These are phyloP conservation scores for Pyrus pyrifolia DNA, from an alignment of 306 rosid species.

Conservation along the genomic window DNA sequence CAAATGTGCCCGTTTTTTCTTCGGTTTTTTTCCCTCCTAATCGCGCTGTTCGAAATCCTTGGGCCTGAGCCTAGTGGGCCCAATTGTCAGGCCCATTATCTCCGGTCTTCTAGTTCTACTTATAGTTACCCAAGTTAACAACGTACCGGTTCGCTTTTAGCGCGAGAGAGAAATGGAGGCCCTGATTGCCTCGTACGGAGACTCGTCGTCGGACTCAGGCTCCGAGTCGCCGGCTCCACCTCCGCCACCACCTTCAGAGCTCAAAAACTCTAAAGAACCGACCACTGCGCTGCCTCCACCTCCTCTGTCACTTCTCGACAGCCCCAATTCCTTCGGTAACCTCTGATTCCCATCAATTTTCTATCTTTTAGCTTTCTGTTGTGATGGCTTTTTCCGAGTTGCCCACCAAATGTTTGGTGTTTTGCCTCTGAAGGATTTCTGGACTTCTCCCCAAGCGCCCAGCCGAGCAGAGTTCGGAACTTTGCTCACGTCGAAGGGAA, in stretches of 20 bases:
- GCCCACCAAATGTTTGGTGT: slow-evolving; percentile 27
- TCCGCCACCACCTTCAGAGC: slow-evolving; percentile 22
- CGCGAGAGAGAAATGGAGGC: slow-evolving; percentile 53
- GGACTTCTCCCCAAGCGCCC: slow-evolving; percentile 29
- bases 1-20: not conserved
- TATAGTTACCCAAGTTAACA: not conserved
- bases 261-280: slow-evolving; percentile 1
- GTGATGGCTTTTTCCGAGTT: not conserved
- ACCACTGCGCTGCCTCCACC: slow-evolving; percentile 47
- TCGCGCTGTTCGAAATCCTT: not conserved
- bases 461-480: slow-evolving; percentile 58
- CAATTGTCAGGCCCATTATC: not conserved
- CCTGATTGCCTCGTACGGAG: slow-evolving; percentile 59
- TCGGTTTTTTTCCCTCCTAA: not conserved
- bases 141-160: not conserved
- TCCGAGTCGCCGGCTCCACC: slow-evolving; percentile 26
- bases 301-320: slow-evolving; percentile 53
- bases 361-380: not conserved
- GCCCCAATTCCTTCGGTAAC: slow-evolving; percentile 46
- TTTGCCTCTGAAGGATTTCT: slow-evolving; percentile 35
- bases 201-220: slow-evolving; percentile 56
- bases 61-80: not conserved
- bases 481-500: slow-evolving; percentile 86
- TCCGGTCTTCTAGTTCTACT: too few relatives aligned
- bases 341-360: not conserved